Percentiles rank a stretch among this genome's conserved stretches.
Conservation (phyloP, 257 asterid species). For the Salvia hispanica region DNA sequence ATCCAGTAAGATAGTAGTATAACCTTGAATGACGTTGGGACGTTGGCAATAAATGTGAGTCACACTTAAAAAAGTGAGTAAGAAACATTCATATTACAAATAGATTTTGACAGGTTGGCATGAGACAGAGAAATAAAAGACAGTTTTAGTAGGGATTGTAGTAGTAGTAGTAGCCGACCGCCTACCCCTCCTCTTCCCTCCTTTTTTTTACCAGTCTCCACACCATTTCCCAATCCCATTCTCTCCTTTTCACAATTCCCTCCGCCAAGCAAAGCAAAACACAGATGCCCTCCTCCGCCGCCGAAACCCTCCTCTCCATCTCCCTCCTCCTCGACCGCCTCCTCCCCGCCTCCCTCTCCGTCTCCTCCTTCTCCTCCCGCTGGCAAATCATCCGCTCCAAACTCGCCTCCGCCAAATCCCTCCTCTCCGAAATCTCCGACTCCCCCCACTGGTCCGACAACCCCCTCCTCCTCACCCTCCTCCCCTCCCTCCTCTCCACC, state of each 20-base stretch:
- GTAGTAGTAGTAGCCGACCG: no score
- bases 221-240: slow-evolving; percentile 35
- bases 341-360: slow-evolving; percentile 55
- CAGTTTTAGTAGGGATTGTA: background rate
- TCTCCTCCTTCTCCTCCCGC: slow-evolving; percentile 58
- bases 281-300: slow-evolving; percentile 44
- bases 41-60: no score
- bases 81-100: no score
- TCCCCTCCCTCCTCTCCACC: slow-evolving; percentile 59
- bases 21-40: no score
- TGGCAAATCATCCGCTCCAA: slow-evolving; percentile 75
- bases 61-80: no score
- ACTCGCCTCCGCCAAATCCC: slow-evolving; percentile 51
- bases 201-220: slow-evolving; percentile 25
- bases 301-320: slow-evolving; percentile 41
- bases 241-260: slow-evolving; percentile 34
- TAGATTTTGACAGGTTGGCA: background rate
- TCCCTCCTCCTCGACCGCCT: slow-evolving; percentile 45
- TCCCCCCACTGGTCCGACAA: slow-evolving; percentile 82
- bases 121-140: background rate
- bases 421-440: slow-evolving; percentile 56
- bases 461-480: slow-evolving; percentile 54
- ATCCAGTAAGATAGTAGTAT: no score
- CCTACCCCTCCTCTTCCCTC: background rate
- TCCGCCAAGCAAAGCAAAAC: slow-evolving; percentile 34